A percentile compares a stretch with the other conserved stretches of the same genome.
These are phyloP conservation scores for Aspergillus ruber DNA, from an alignment of 2,329 filamentous ascomycete genomes.

Conservation along the genomic window DNA sequence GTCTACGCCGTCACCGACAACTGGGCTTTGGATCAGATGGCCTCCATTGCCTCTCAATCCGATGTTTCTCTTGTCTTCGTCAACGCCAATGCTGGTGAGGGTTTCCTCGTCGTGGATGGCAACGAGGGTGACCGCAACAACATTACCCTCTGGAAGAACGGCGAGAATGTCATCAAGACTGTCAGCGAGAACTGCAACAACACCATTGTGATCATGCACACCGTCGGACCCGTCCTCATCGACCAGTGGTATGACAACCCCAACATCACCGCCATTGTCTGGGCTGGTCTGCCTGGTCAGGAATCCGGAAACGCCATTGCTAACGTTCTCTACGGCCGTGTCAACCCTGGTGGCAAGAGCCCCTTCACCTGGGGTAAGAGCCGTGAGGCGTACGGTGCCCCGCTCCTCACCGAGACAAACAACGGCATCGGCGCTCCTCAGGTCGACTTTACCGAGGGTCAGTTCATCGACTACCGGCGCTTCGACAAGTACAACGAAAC, in stretches of 20 bases:
- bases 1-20: conserved; percentile 56
- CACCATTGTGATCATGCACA: conserved; percentile 88
- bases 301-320: conserved; percentile 69
- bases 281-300: conserved; percentile 68
- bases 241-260: conserved; percentile 55
- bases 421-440: conserved; percentile 53
- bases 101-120: conserved; percentile 73
- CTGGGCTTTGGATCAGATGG: conserved; percentile 48
- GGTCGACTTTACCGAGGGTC: conserved; percentile 53
- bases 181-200: conserved; percentile 74
- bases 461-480: conserved; percentile 50
- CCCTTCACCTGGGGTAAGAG: conserved; percentile 55
- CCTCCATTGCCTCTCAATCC: conserved; percentile 46
- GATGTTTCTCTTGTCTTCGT: conserved; percentile 71
- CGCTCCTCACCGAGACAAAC: conserved; percentile 53
- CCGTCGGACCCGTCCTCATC: conserved; percentile 70
- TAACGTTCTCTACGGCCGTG: conserved; percentile 64
- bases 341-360: conserved; percentile 57
- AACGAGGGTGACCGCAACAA: conserved; percentile 90
- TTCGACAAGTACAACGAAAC: conserved; percentile 52
- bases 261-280: conserved; percentile 69
- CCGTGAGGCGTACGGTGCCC: conserved; percentile 49
- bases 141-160: conserved; percentile 78
- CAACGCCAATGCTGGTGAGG: conserved; percentile 80
- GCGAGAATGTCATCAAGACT: conserved; percentile 73